Conservation (phyloP, 140 eudicot species). For the Stevia rebaudiana region DNA sequence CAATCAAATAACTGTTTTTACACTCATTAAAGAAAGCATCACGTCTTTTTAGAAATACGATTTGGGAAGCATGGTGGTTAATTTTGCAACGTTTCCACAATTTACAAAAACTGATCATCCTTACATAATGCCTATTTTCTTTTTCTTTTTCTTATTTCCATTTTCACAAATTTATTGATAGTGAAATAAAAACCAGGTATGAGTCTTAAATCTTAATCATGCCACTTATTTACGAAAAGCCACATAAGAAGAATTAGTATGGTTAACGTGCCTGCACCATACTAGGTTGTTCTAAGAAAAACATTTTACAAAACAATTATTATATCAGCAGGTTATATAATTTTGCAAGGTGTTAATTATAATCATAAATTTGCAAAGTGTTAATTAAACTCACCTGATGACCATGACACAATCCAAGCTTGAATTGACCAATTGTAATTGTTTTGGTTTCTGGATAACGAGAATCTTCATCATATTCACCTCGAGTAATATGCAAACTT, state of each 20-base stretch:
- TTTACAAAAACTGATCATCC: neutral
- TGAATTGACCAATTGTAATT: slow-evolving; percentile 67
- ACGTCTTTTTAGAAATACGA: neutral
- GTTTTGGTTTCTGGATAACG: slow-evolving; percentile 70
- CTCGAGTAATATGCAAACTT: slow-evolving; percentile 59
- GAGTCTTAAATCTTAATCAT: neutral
- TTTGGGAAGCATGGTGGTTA: neutral
- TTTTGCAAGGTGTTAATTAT: neutral
- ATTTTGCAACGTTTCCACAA: neutral
- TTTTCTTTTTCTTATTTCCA: neutral
- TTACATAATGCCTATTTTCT: neutral
- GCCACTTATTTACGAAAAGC: neutral
- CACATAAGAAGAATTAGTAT: neutral
- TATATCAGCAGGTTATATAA: neutral
- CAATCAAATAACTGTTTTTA: neutral
- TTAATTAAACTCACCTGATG: slow-evolving; percentile 47
- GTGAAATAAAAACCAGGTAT: neutral
- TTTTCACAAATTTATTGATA: neutral
- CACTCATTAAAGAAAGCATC: neutral
- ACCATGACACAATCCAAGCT: slow-evolving; percentile 73
- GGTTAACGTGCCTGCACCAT: neutral
- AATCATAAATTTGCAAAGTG: neutral
- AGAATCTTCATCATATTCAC: slow-evolving; percentile 66
- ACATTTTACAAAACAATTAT: neutral
- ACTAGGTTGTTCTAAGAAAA: neutral